Evolutionary conservation across 2,329 filamentous ascomycete genomes (phyloP).

Genomic region (Tympanopsis confertula): DNA sequence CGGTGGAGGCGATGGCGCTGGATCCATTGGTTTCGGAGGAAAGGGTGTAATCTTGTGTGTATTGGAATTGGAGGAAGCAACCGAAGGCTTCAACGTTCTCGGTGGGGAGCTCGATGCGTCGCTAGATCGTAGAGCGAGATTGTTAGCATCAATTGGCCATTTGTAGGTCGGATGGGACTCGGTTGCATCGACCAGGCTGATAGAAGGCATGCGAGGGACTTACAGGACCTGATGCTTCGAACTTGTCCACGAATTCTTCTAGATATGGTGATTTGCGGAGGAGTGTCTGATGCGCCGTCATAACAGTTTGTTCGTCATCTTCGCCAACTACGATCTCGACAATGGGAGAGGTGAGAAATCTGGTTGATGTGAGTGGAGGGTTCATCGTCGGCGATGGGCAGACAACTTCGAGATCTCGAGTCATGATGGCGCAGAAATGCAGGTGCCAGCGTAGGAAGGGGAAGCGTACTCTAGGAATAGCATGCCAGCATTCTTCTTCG

Average conservation of each 20-base stretch:
- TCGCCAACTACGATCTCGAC: conserved; percentile 29
- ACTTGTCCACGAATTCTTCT: conserved; percentile 12
- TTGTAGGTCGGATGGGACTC: no score
- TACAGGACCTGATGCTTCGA: not conserved
- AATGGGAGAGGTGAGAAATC: conserved; percentile 22
- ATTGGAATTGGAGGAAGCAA: conserved; percentile 54
- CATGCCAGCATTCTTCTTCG: not conserved
- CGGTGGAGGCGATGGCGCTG: conserved; percentile 21
- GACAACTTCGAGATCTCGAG: not conserved
- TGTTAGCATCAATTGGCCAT: conserved; percentile 24
- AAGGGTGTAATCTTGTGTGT: conserved; percentile 54
- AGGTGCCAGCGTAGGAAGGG: not conserved
- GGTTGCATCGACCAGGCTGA: no score
- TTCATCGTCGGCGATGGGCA: not conserved
- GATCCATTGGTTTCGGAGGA: conserved; percentile 26
- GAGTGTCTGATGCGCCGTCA: conserved; percentile 49
- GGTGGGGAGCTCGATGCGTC: conserved; percentile 35
- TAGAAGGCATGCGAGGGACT: conserved; percentile 8
- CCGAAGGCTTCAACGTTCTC: conserved; percentile 47
- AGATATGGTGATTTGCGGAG: conserved; percentile 45
- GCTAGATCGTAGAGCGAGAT: conserved; percentile 15
- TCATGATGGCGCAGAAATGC: not conserved
- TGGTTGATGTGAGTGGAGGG: not conserved
- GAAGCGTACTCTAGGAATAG: not conserved
- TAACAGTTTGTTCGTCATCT: conserved; percentile 30